Base-by-base conservation (phyloP, 768 basidiomycete genomes). In the Boletellus ananas region DNA sequence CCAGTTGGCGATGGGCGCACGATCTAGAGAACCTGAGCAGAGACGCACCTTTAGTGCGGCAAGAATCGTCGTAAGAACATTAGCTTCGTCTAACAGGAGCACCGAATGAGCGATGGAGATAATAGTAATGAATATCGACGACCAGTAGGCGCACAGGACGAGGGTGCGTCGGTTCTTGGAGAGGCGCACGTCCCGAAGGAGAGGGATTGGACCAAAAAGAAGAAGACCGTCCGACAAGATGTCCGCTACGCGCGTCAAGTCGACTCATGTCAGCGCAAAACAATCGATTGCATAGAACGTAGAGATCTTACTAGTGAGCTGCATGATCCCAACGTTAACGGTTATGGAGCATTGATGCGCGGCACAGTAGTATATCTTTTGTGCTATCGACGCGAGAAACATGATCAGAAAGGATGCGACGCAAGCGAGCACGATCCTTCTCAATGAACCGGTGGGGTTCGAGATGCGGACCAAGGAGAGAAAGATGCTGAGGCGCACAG, bases 401-500 rank as follows among this genome's bases (percentile, higher is more conserved):
- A 49, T 49, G 34, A 45, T 8, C 6, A 46, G 8, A 29, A 52
- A 51, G 14, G 25, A 25, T 13, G 16, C 20, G 23, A 47, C 12
- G 14, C 43, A 42, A 23, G 17, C 23, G 17, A 42, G 17, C 18
- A 44, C 55, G 21, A 56, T n/a, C 12, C 16, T 20, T 39, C 47
- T 43, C 14, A 20, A 37, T 17, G 11, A 18, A 11, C 34, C 34
- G 4, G 27, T 40, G 8, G 50, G 55, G 25, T 49, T 48, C 23
- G 54, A 38, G 23, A 55, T 42, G n/a, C 54, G 49, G 31, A 55
- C 33, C 6, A 55, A 34, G 10, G 54, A 55, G 43, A 48, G 34
- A 23, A 51, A 45, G 6, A 55, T 41, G 36, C 54, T 55, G 6
- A 51, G 7, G 14, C 54, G 54, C 12, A 46, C 50, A 9, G 42